Percentiles rank a stretch among this genome's conserved stretches.
Evolutionary conservation across 2,329 filamentous ascomycete genomes (phyloP).

Genomic region (Penicillium psychrosexuale): DNA sequence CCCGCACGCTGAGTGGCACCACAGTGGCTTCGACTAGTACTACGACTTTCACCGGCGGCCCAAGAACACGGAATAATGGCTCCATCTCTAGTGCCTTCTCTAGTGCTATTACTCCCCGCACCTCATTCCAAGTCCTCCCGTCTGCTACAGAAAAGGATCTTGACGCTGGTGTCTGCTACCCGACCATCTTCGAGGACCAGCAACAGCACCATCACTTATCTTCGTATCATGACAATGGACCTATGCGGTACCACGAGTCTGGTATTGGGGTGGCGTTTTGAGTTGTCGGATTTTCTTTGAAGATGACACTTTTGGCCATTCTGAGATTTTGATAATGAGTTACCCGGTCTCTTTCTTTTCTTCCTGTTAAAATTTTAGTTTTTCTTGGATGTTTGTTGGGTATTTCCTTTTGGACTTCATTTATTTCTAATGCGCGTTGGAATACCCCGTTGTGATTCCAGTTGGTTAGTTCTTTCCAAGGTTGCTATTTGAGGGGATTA

Average conservation of each 20-base stretch:
- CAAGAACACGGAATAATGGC: constrained; percentile 18
- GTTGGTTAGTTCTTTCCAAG: not conserved
- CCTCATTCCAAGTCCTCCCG: constrained; percentile 14
- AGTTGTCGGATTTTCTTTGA: not conserved
- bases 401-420: not conserved
- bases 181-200: constrained; percentile 28
- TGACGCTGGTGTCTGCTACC: constrained; percentile 16
- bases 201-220: constrained; percentile 15
- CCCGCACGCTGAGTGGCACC: constrained; percentile 37
- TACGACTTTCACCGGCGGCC: constrained; percentile 21
- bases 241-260: constrained; percentile 22
- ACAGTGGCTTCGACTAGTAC: constrained; percentile 30
- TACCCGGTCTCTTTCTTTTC: not conserved
- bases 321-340: not conserved
- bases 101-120: constrained; percentile 14
- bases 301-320: not conserved
- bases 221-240: constrained; percentile 7
- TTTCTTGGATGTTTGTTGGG: not conserved
- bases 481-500: not conserved
- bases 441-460: constrained; percentile 1
- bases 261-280: constrained; percentile 35
- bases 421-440: not conserved
- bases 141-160: constrained; percentile 20
- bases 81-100: constrained; percentile 31
- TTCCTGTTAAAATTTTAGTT: not conserved